These are phyloP conservation scores for Aspergillus flavus DNA, from an alignment of 2,329 filamentous ascomycete genomes.

Conservation along the genomic window DNA sequence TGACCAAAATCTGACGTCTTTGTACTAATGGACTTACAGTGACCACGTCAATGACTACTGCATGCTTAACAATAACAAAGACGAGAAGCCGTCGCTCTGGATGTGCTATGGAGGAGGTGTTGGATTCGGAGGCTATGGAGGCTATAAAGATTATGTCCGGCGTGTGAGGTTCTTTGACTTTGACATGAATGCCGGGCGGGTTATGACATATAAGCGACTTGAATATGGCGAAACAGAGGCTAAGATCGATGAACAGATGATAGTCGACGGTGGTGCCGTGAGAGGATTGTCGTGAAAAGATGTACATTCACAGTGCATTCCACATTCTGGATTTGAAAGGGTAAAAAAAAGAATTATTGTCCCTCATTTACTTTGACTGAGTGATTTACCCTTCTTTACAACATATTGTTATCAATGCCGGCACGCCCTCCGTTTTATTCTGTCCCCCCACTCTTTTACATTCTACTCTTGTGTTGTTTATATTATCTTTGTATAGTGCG, in stretches of 20 bases:
- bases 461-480: not conserved
- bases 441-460: not conserved
- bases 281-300: slow-evolving; percentile 32
- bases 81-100: slow-evolving; percentile 74
- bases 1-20: slow-evolving; percentile 1
- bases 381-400: not conserved
- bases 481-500: not conserved
- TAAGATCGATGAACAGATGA: slow-evolving; percentile 61
- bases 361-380: not conserved
- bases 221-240: slow-evolving; percentile 63
- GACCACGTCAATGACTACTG: slow-evolving; percentile 99
- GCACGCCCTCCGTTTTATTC: not conserved
- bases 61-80: slow-evolving; percentile 63
- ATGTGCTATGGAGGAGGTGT: slow-evolving; percentile 96
- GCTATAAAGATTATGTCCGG: slow-evolving; percentile 82
- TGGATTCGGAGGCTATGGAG: slow-evolving; percentile 93
- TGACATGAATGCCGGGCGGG: slow-evolving; percentile 85
- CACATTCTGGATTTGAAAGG: not conserved
- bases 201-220: slow-evolving; percentile 88
- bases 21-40: slow-evolving; percentile 45
- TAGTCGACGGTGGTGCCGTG: slow-evolving; percentile 62
- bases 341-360: not conserved
- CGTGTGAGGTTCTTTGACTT: slow-evolving; percentile 88
- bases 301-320: not conserved
- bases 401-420: not conserved